These are phyloP conservation scores for Fusarium avenaceum DNA, from an alignment of 2,329 filamentous ascomycete species.

Conservation along the genomic window DNA sequence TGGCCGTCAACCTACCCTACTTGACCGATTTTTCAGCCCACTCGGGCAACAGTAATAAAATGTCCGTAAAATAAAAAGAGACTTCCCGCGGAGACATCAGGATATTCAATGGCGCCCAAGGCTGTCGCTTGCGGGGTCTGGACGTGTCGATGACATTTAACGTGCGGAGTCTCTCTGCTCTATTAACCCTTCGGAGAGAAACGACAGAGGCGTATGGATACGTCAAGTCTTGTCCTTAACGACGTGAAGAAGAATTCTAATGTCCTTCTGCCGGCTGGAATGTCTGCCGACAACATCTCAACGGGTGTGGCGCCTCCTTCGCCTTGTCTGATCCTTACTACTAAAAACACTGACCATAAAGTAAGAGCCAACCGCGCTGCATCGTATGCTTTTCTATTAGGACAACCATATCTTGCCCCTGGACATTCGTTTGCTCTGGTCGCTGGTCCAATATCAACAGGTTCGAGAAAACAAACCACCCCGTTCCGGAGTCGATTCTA, in stretches of 20 bases:
- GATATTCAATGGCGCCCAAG: conserved; percentile 29
- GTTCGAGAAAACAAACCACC: background rate
- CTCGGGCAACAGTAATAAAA: conserved; percentile 6
- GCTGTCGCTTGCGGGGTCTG: conserved; percentile 30
- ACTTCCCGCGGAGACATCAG: conserved; percentile 15
- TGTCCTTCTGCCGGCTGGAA: conserved; percentile 34
- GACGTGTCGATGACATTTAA: background rate
- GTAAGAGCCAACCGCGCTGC: background rate
- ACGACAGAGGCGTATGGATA: background rate
- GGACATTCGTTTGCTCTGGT: background rate
- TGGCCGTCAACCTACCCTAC: background rate
- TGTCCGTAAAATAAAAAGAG: background rate
- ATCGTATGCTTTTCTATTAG: background rate
- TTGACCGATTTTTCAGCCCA: conserved; percentile 1
- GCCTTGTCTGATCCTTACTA: conserved; percentile 10
- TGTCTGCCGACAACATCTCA: conserved; percentile 37
- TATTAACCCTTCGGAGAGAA: background rate
- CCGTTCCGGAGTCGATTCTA: background rate
- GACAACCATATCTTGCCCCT: background rate
- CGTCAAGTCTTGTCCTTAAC: background rate
- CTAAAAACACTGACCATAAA: background rate
- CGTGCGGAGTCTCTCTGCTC: conserved; percentile 1
- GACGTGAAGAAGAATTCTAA: background rate
- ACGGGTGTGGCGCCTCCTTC: conserved; percentile 44
- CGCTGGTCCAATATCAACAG: background rate